phyloP scores from a whole-genome alignment of 306 rosid species.

The Corylus americana region DNA sequence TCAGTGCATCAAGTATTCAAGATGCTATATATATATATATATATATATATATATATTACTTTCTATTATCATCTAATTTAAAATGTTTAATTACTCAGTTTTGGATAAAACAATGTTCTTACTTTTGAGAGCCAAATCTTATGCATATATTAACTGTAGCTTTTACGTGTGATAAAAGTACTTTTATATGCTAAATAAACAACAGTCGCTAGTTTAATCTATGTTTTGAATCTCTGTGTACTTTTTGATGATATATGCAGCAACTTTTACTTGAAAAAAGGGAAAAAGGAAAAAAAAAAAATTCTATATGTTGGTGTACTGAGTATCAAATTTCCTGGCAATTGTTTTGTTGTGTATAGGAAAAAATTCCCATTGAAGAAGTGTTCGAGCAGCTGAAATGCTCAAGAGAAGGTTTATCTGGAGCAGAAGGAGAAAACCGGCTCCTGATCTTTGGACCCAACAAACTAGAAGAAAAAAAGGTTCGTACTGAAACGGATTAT shows the following conservation, averaged over 20 bases:
- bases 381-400: constrained; percentile 93
- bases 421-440: constrained; percentile 79
- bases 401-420: constrained; percentile 65
- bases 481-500: constrained; percentile 14
- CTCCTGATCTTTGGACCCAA: constrained; percentile 93
- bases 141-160: background rate
- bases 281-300: background rate
- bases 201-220: background rate
- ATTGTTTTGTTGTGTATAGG: constrained; percentile 47
- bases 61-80: too few species aligned
- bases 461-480: constrained; percentile 98
- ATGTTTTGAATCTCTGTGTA: background rate
- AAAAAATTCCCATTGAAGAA: constrained; percentile 87
- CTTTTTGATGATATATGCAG: background rate
- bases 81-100: too few species aligned
- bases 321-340: constrained; percentile 18
- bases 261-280: background rate
- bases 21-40: too few species aligned
- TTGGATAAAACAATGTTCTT: background rate
- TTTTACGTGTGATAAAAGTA: background rate
- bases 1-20: too few species aligned
- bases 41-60: too few species aligned
- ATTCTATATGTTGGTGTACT: constrained; percentile 6
- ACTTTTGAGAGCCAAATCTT: background rate
- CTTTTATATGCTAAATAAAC: background rate